Evolutionary conservation across 306 rosid genomes (phyloP), one percentile per base, ranked within the genome.

Genomic region (Comarum palustre): DNA sequence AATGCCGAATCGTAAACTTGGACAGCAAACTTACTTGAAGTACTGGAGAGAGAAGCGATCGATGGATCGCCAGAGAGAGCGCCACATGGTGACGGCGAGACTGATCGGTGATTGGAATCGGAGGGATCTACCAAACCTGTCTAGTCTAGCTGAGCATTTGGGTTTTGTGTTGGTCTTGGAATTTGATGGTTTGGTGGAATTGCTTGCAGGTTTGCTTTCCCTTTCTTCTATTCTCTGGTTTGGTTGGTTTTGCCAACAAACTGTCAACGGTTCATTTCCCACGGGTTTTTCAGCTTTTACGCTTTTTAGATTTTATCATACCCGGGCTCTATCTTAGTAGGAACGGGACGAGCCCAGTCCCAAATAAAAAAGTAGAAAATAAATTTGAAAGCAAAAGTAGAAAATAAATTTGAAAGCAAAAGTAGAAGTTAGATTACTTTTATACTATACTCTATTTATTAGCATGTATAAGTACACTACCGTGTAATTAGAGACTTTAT

Each of bases 1-100:
- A 47, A 34, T 24, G 17, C 32, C 6, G 58, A 67, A 41, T 27
- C 10, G 57, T 39, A 36, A 43, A 67, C 3, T 3, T 10, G 59
- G 27, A n/a, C 27, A 3, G 39, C 17, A 47, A 15, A 71, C 90
- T 76, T 73, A 84, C 97, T 69, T 83, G 90, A 91, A 91, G 72
- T 91, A 82, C 66, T 80, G 90, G 66, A 89, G 78, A 60, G 96
- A 92, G 82, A 92, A 92, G 77, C 97, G 97, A 78, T 89, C 97
- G 73, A 86, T 52, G 80, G 96, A 84, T 73, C 93, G 87, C 93
- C 90, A 87, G 86, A 92, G 57, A 74, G 89, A 81, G 64, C 82
- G 83, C 86, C 90, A 86, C 97, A 92, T 88, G 69, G 72, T 24
- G 76, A 61, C 5, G 69, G 32, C 51, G 74, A 45, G 8, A 31